These are phyloP conservation scores for Xylaria grammica DNA, from an alignment of 495 filamentous ascomycete species.

Conservation along the genomic window DNA sequence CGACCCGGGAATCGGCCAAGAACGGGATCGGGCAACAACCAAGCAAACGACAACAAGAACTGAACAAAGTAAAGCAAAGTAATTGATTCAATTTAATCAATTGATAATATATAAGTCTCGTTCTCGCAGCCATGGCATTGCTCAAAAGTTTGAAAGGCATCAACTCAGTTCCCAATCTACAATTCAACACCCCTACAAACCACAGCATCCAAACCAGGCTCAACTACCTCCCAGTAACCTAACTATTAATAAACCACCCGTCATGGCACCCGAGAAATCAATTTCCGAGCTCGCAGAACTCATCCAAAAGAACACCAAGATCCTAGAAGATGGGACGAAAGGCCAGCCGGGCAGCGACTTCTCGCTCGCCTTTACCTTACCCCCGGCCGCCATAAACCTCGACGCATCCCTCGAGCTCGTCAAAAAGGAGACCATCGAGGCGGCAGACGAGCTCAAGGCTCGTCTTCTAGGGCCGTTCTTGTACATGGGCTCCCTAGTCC, in stretches of 20 bases:
- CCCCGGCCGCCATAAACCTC: conserved; percentile 14
- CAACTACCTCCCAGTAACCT: no score
- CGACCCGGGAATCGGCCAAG: neutral
- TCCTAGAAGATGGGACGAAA: conserved; percentile 26
- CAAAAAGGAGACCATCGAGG: conserved; percentile 28
- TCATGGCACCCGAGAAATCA: conserved; percentile 28
- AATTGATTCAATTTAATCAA: neutral
- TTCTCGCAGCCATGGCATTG: neutral
- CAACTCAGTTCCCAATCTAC: neutral
- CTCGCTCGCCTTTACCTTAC: conserved; percentile 28
- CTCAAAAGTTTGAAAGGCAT: neutral
- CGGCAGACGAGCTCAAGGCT: conserved; percentile 29
- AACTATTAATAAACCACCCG: neutral
- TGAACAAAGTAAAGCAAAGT: neutral
- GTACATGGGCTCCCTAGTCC: conserved; percentile 18
- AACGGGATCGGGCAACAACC: neutral
- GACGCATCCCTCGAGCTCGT: conserved; percentile 21
- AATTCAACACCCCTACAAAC: neutral
- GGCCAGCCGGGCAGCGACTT: conserved; percentile 27
- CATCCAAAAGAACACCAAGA: conserved; percentile 24
- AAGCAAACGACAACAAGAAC: neutral
- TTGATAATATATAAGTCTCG: neutral
- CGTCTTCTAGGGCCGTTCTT: conserved; percentile 29
- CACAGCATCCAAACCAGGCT: no score
- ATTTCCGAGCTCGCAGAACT: conserved; percentile 35